A percentile compares a stretch with the other conserved stretches of the same genome.
phyloP scores from a whole-genome alignment of 192 early-diverging fungal species.

The Coemansia furcata region DNA sequence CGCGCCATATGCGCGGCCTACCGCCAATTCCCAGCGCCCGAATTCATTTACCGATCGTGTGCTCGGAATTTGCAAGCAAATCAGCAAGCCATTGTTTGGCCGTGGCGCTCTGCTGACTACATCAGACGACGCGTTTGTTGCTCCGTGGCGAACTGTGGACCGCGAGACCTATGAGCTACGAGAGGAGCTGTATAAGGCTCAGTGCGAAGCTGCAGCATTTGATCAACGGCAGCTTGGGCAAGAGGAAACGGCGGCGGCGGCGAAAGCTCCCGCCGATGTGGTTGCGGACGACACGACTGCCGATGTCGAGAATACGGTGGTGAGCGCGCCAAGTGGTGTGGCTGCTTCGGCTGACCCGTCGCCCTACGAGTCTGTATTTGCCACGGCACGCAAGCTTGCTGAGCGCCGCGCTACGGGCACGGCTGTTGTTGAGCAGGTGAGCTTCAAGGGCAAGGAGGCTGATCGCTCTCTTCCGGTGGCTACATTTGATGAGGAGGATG shows the following conservation, averaged over 20 bases:
- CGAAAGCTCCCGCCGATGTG: not conserved
- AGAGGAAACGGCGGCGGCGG: not conserved
- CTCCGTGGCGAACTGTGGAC: slow-evolving; percentile 47
- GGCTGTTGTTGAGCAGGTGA: not conserved
- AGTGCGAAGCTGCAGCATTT: slow-evolving; percentile 9
- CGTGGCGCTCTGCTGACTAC: not conserved
- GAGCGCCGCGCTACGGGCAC: slow-evolving; percentile 17
- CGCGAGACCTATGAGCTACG: slow-evolving; percentile 40
- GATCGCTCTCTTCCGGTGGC: not conserved
- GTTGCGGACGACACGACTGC: not conserved
- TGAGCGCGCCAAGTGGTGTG: not conserved
- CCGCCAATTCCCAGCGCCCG: not conserved
- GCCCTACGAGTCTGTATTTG: slow-evolving; percentile 44
- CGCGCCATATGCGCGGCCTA: slow-evolving; percentile 24
- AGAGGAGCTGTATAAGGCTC: slow-evolving; percentile 20
- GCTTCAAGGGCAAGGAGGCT: slow-evolving; percentile 14
- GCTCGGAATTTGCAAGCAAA: slow-evolving; percentile 25
- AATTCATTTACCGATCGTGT: slow-evolving; percentile 24
- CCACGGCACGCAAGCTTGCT: slow-evolving; percentile 28
- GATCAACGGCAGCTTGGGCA: slow-evolving; percentile 7
- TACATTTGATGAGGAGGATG: slow-evolving; percentile 1
- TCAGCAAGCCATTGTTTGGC: slow-evolving; percentile 34
- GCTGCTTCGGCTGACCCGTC: not conserved
- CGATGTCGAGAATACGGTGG: not conserved
- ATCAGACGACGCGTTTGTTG: slow-evolving; percentile 30